phyloP scores from a whole-genome alignment of 768 basidiomycete species.

The Harrya chromipes region DNA sequence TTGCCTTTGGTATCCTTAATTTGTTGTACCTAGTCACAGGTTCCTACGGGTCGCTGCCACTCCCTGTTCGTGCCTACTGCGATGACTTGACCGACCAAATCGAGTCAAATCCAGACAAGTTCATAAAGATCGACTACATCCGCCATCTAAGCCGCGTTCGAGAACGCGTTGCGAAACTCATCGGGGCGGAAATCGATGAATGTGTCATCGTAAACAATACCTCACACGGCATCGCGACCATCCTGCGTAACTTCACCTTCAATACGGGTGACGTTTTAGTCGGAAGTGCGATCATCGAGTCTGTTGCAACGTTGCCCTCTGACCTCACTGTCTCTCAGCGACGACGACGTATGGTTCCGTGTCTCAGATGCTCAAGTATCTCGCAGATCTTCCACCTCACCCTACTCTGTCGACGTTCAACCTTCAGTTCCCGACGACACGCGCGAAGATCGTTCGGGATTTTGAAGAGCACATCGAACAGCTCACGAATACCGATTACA shows the following conservation, averaged over 20 bases:
- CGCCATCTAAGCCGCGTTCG: slow-evolving; percentile 39
- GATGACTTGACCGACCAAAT: slow-evolving; percentile 39
- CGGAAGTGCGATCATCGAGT: slow-evolving; percentile 27
- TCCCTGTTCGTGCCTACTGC: slow-evolving; percentile 46
- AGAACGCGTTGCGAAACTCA: slow-evolving; percentile 43
- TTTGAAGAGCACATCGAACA: slow-evolving; percentile 41
- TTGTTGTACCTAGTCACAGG: slow-evolving; percentile 33
- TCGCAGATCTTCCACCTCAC: slow-evolving; percentile 53
- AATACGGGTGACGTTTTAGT: slow-evolving; percentile 61
- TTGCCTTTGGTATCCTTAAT: background rate
- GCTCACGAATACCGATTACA: slow-evolving; percentile 22
- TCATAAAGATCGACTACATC: slow-evolving; percentile 40
- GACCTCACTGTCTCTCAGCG: slow-evolving; percentile 32
- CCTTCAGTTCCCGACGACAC: slow-evolving; percentile 56
- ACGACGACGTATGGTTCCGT: slow-evolving; percentile 61
- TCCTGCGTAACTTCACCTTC: slow-evolving; percentile 58
- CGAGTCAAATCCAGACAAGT: slow-evolving; percentile 58
- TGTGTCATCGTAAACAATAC: slow-evolving; percentile 42
- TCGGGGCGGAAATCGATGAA: slow-evolving; percentile 56
- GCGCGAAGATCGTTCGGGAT: slow-evolving; percentile 48
- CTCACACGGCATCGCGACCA: slow-evolving; percentile 49
- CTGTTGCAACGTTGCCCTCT: background rate
- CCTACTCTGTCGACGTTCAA: slow-evolving; percentile 49
- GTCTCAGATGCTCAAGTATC: slow-evolving; percentile 45
- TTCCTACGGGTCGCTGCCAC: slow-evolving; percentile 56